phyloP scores from a whole-genome alignment of 2,329 filamentous ascomycete genomes.

The Diplodia seriata region DNA sequence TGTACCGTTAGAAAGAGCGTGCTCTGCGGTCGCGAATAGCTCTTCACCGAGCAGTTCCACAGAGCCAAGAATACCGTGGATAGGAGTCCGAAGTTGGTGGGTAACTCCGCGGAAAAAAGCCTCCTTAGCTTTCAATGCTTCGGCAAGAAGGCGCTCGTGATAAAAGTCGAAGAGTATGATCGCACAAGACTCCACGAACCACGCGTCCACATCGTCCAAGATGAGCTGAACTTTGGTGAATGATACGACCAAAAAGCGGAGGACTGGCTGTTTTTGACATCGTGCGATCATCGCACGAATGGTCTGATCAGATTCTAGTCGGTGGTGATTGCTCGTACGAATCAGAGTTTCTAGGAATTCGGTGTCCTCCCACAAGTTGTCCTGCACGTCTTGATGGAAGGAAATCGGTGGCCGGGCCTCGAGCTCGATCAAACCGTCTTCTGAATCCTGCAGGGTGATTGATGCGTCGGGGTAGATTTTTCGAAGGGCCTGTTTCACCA shows the following conservation, averaged over 20 bases:
- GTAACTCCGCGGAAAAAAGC: conserved; percentile 56
- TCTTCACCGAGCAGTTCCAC: conserved; percentile 54
- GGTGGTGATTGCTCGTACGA: conserved; percentile 44
- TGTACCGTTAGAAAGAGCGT: conserved; percentile 32
- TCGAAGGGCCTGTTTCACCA: conserved; percentile 42
- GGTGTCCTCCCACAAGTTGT: conserved; percentile 56
- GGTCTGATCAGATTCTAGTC: conserved; percentile 39
- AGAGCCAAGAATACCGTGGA: conserved; percentile 56
- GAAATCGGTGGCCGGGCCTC: conserved; percentile 41
- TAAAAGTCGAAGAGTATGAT: conserved; percentile 48
- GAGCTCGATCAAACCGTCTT: conserved; percentile 39
- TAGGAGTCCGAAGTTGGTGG: conserved; percentile 57
- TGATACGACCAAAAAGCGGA: conserved; percentile 49
- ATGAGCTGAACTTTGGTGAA: conserved; percentile 53
- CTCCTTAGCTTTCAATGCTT: conserved; percentile 55
- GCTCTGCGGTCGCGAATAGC: conserved; percentile 38
- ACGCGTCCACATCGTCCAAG: conserved; percentile 57
- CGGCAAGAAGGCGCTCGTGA: conserved; percentile 49
- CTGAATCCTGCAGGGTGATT: conserved; percentile 41
- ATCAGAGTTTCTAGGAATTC: conserved; percentile 52
- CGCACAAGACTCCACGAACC: conserved; percentile 54
- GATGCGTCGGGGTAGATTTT: conserved; percentile 46
- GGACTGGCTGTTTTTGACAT: conserved; percentile 44
- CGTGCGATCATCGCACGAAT: conserved; percentile 50
- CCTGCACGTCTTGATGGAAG: conserved; percentile 43